Conservation (phyloP, 768 basidiomycete genomes). For the Boletus rex-veris region DNA sequence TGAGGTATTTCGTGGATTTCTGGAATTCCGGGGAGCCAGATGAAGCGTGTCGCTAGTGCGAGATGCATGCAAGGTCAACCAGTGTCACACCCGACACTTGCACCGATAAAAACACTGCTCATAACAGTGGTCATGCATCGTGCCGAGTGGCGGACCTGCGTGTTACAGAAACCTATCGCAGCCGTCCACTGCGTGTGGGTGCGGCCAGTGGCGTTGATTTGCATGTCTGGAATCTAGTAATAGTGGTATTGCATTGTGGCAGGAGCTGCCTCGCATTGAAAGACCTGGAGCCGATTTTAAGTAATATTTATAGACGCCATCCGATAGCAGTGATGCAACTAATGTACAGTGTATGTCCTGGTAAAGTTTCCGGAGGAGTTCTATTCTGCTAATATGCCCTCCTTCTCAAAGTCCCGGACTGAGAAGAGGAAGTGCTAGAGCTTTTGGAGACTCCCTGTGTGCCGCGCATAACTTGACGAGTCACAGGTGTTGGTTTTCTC, state of each 20-base stretch:
- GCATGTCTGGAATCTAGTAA: no score
- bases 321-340: slow-evolving; percentile 10
- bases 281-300: background rate
- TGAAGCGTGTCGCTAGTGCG: background rate
- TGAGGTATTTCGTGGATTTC: slow-evolving; percentile 15
- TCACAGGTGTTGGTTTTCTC: slow-evolving; percentile 6
- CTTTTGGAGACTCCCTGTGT: slow-evolving; percentile 19
- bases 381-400: slow-evolving; percentile 11
- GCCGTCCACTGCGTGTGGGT: no score
- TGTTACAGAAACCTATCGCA: no score
- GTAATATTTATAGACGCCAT: slow-evolving; percentile 1
- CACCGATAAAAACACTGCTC: no score
- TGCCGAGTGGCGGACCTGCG: no score
- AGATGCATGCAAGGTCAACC: no score
- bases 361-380: background rate
- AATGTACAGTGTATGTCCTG: slow-evolving; percentile 23
- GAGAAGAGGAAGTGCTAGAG: slow-evolving; percentile 26
- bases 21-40: background rate
- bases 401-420: slow-evolving; percentile 23
- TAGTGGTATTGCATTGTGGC: no score
- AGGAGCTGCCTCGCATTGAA: no score
- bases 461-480: slow-evolving; percentile 12
- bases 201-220: no score
- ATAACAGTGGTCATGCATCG: no score
- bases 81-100: no score